Conservation (phyloP, 306 rosid species). For the Morella rubra region DNA sequence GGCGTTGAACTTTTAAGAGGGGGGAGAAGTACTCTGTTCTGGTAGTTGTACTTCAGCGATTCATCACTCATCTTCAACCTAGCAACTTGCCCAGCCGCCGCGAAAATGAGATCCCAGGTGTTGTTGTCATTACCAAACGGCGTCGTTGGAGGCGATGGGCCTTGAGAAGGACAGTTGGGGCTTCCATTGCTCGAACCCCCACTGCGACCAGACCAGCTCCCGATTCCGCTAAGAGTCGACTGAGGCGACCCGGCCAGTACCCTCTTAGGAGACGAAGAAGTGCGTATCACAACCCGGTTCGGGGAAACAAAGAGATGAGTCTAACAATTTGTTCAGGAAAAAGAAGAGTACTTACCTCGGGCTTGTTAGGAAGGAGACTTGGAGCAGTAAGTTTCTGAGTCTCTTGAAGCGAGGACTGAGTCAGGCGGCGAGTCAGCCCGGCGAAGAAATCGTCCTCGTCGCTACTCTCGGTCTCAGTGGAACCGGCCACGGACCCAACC, state of each 20-base stretch:
- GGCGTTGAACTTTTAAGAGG: conserved; percentile 22
- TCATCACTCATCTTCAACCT: conserved; percentile 52
- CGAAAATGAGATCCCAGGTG: conserved; percentile 69
- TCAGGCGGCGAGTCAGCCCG: conserved; percentile 57
- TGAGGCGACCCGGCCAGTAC: conserved; percentile 66
- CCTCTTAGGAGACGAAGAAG: conserved; percentile 18
- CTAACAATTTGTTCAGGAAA: too few species aligned
- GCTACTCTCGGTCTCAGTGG: conserved; percentile 56
- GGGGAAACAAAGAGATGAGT: not conserved
- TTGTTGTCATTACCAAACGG: conserved; percentile 49
- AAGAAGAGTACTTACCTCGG: conserved; percentile 45
- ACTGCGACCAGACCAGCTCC: conserved; percentile 60
- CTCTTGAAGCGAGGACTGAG: conserved; percentile 49
- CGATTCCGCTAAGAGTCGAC: conserved; percentile 70
- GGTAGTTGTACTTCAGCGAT: conserved; percentile 20
- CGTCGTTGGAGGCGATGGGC: conserved; percentile 67
- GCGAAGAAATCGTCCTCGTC: conserved; percentile 72
- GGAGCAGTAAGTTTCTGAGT: conserved; percentile 42
- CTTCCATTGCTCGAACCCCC: conserved; percentile 57
- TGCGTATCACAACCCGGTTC: not conserved
- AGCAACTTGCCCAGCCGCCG: conserved; percentile 76
- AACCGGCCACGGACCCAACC: conserved; percentile 42
- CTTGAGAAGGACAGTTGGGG: conserved; percentile 60
- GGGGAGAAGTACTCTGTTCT: conserved; percentile 33
- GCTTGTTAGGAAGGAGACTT: conserved; percentile 21